phyloP scores from a whole-genome alignment of 129 eudicot species.

The Logfia minima region DNA sequence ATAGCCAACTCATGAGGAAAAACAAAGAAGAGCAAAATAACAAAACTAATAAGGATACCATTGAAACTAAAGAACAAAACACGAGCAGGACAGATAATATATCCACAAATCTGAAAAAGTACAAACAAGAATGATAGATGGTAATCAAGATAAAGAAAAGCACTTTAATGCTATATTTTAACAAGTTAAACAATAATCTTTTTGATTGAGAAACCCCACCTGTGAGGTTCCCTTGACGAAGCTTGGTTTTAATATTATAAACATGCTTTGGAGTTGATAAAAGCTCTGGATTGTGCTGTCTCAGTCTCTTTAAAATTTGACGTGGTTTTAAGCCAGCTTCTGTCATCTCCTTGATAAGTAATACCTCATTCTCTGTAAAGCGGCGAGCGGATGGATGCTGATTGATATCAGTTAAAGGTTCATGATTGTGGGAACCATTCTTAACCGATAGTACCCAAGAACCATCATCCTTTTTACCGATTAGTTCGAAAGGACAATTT shows the following conservation, averaged over 20 bases:
- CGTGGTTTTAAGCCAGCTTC: slow-evolving; percentile 92
- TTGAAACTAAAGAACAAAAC: background rate
- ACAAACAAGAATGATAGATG: background rate
- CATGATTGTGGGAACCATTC: slow-evolving; percentile 85
- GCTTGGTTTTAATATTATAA: slow-evolving; percentile 76
- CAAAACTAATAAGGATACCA: background rate
- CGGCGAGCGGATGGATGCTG: slow-evolving; percentile 88
- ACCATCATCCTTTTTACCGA: slow-evolving; percentile 86
- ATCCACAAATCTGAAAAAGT: background rate
- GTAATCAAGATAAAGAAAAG: background rate
- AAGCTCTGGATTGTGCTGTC: slow-evolving; percentile 83
- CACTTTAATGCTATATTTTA: background rate
- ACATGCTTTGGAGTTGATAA: slow-evolving; percentile 78
- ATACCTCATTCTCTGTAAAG: slow-evolving; percentile 74
- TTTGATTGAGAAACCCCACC: slow-evolving; percentile 38
- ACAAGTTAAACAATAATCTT: slow-evolving; percentile 17
- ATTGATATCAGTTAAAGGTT: slow-evolving; percentile 76
- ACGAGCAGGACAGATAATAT: background rate
- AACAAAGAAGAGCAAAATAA: background rate
- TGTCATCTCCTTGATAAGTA: slow-evolving; percentile 81
- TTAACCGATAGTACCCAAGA: slow-evolving; percentile 72
- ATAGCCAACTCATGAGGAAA: background rate
- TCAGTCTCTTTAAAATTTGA: slow-evolving; percentile 70
- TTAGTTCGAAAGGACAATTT: slow-evolving; percentile 84
- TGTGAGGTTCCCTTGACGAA: slow-evolving; percentile 83